Conservation (phyloP, 164 flowering plant genomes). For the Magnolia kwangsiensis region DNA sequence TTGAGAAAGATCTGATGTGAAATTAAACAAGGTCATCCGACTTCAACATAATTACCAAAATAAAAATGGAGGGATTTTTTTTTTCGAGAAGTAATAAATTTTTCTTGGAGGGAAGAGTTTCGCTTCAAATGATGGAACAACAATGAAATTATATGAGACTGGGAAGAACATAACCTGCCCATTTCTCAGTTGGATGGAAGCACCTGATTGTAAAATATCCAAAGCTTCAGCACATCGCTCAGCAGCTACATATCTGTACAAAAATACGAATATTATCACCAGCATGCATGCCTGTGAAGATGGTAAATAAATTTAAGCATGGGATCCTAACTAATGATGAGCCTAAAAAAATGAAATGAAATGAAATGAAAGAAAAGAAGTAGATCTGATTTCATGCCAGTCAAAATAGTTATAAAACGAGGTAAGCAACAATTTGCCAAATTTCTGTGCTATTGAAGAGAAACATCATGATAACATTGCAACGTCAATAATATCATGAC, state of each 20-base stretch:
- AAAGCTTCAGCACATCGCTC: conserved; percentile 76
- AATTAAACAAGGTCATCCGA: background rate
- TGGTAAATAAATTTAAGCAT: background rate
- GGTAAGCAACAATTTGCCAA: too few species aligned
- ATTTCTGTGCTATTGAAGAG: too few species aligned
- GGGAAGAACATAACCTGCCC: conserved; percentile 57
- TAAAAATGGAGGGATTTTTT: background rate
- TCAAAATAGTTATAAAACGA: too few species aligned
- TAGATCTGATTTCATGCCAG: too few species aligned
- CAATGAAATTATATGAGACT: background rate
- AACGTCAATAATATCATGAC: too few species aligned
- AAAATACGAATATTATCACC: background rate
- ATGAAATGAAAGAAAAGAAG: background rate
- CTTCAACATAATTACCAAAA: background rate
- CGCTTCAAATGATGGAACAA: too few species aligned
- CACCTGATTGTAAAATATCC: conserved; percentile 83
- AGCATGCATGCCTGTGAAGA: background rate
- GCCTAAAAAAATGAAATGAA: background rate
- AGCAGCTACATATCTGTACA: conserved; percentile 61
- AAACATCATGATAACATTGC: too few species aligned
- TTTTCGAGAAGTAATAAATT: background rate
- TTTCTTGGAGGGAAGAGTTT: too few species aligned
- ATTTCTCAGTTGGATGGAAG: conserved; percentile 69
- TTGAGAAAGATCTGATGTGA: too few species aligned
- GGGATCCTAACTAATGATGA: background rate